Conservation (phyloP, 208 protist species). For the Leptomonas pyrrhocoris region DNA sequence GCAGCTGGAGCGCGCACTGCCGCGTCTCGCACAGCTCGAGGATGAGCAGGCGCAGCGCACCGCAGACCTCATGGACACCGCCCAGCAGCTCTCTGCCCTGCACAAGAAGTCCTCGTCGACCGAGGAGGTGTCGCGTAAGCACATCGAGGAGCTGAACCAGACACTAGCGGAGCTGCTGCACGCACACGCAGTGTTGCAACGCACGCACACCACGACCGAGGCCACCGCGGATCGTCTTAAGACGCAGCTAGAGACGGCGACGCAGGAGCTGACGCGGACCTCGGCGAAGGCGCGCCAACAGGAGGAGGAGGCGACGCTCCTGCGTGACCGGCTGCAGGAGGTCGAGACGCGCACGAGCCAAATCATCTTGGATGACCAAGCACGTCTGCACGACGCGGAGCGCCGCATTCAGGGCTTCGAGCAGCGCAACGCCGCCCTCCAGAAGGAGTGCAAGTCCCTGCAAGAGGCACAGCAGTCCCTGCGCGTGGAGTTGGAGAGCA, state of each 20-base stretch:
- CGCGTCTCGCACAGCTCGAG: conserved; percentile 60
- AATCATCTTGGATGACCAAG: conserved; percentile 36
- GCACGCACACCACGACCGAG: conserved; percentile 41
- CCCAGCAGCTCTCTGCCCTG: conserved; percentile 58
- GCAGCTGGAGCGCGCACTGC: conserved; percentile 51
- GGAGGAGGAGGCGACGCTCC: conserved; percentile 32
- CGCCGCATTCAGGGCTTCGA: conserved; percentile 40
- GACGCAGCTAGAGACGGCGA: conserved; percentile 30
- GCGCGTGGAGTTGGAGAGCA: conserved; percentile 38
- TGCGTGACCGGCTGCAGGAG: conserved; percentile 37
- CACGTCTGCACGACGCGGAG: conserved; percentile 40
- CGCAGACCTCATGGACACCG: conserved; percentile 63
- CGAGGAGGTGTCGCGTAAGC: conserved; percentile 48
- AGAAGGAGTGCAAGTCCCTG: conserved; percentile 54
- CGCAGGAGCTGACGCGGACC: conserved; percentile 44
- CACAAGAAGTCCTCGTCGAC: conserved; percentile 42
- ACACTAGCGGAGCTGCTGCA: conserved; percentile 48
- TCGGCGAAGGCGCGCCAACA: conserved; percentile 27
- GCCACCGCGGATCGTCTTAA: conserved; percentile 45
- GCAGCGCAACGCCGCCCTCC: conserved; percentile 53
- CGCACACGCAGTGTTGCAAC: conserved; percentile 41
- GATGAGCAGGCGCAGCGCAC: conserved; percentile 49
- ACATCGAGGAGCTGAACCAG: conserved; percentile 50
- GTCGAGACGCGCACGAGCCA: conserved; percentile 40
- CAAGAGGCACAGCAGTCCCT: conserved; percentile 52